Conservation (phyloP, 2,329 filamentous ascomycete genomes). For the Diaporthe longicolla region DNA sequence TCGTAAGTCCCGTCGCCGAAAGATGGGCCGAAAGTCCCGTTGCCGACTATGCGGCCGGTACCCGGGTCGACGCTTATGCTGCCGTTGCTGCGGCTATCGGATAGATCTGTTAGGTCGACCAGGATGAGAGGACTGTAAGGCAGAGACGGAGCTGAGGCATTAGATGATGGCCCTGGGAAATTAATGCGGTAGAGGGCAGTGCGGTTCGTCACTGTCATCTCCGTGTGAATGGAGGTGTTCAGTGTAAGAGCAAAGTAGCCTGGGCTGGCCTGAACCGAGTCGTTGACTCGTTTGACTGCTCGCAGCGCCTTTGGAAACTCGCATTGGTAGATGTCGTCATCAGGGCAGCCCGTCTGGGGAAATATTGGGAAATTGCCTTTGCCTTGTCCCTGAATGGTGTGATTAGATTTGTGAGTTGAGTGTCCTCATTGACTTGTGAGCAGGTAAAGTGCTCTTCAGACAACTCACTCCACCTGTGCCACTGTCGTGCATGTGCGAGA, state of each 20-base stretch:
- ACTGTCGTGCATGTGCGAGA: slow-evolving; percentile 52
- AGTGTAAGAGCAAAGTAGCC: slow-evolving; percentile 67
- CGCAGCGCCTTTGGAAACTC: slow-evolving; percentile 61
- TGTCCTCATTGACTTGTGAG: neutral
- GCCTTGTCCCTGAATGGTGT: slow-evolving; percentile 44
- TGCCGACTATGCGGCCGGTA: slow-evolving; percentile 64
- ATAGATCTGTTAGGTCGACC: slow-evolving; percentile 66
- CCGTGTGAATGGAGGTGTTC: slow-evolving; percentile 61
- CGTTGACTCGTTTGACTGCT: slow-evolving; percentile 58
- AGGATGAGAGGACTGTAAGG: slow-evolving; percentile 63
- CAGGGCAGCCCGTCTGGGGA: slow-evolving; percentile 52
- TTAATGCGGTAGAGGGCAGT: slow-evolving; percentile 67
- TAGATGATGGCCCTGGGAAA: slow-evolving; percentile 52
- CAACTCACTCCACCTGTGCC: slow-evolving; percentile 52
- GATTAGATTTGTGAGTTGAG: neutral
- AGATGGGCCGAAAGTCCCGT: slow-evolving; percentile 64
- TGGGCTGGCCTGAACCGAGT: slow-evolving; percentile 61
- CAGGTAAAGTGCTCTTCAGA: neutral
- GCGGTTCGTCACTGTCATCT: slow-evolving; percentile 66
- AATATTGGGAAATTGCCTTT: slow-evolving; percentile 56
- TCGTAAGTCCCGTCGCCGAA: slow-evolving; percentile 66
- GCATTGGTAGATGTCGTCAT: slow-evolving; percentile 56
- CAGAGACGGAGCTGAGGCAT: slow-evolving; percentile 48
- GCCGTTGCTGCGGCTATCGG: slow-evolving; percentile 63
- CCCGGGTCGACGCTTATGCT: slow-evolving; percentile 61